These are phyloP conservation scores for Perkinsus marinus DNA, from an alignment of 169 alveolate genomes.

Conservation along the genomic window DNA sequence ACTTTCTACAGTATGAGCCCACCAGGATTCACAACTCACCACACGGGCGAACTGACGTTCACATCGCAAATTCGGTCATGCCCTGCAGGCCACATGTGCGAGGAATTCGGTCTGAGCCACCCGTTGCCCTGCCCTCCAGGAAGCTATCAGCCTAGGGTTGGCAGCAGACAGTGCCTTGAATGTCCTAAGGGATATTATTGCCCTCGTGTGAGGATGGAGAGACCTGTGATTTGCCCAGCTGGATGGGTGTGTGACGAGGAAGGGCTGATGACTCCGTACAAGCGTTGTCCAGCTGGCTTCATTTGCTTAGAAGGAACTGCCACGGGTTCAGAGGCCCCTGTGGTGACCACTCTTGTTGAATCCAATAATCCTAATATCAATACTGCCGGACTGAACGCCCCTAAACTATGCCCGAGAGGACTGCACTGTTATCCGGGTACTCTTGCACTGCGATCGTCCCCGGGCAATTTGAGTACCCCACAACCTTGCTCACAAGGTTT, in stretches of 20 bases:
- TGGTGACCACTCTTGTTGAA: not conserved
- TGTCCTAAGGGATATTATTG: conserved; percentile 27
- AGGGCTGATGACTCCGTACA: conserved; percentile 13
- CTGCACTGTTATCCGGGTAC: conserved; percentile 27
- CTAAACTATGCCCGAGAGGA: conserved; percentile 9
- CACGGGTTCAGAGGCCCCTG: not conserved
- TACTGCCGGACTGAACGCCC: not conserved
- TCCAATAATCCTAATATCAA: not conserved
- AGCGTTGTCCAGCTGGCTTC: conserved; percentile 21
- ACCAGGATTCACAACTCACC: not conserved
- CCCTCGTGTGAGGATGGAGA: conserved; percentile 7
- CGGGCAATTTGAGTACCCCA: conserved; percentile 20
- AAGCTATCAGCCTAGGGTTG: not conserved
- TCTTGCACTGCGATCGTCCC: conserved; percentile 7
- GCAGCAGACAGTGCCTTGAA: conserved; percentile 17
- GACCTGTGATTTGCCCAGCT: conserved; percentile 15
- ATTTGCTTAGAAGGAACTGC: conserved; percentile 1
- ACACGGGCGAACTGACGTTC: not conserved
- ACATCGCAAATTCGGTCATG: not conserved
- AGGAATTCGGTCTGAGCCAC: not conserved
- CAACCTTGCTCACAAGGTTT: conserved; percentile 31
- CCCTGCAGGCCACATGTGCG: not conserved
- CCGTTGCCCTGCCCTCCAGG: conserved; percentile 6
- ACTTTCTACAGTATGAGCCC: not conserved
- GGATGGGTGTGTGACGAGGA: conserved; percentile 30